Base-by-base conservation (phyloP, 2,329 filamentous ascomycete species). In the Metarhizium humberi region DNA sequence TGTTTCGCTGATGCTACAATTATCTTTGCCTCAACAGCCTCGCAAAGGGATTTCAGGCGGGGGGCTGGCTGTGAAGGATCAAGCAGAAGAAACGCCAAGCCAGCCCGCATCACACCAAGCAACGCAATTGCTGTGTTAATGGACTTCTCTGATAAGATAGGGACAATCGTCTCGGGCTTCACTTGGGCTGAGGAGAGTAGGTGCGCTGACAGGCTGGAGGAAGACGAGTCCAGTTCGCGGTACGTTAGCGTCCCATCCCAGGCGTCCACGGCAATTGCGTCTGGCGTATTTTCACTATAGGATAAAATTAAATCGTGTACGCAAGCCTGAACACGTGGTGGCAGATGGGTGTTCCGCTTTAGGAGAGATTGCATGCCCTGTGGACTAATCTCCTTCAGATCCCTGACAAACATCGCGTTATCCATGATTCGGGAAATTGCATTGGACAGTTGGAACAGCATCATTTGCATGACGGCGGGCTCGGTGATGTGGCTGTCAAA, bases 41-140 rank as follows among this genome's bases (percentile, higher is more conserved):
- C 32, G 32, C 32, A 34, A 11, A 34, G 6, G 7, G 32, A 34
- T 18, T 13, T 14, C 40, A 16, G 40, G 40, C 40, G 40, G 13
- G 13, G 11, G 40, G n/a, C n/a, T 43, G 51, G 45, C 36, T 59
- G 53, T 8, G 48, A 29, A 10, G 57, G 54, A 13, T 58, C 54
- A 6, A 60, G 48, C 16, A 54, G 52, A 2, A 62, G 54, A 11
- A 40, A 60, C 10, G 55, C 54, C 2, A 30, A 57, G 16, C 60
- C 57, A n/a, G 55, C 53, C 49, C 59, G 60, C 3, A 50, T 53
- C 34, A 62, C 53, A 3, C 47, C 60, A 10, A 60, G 8, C 3
- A 58, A 52, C 6, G 59, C 46, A 6, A 62, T 54, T 5, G 55
- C 60, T 51, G n/a, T 16, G 14, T 18, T 16, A 13, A 43, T 43